Conservation (phyloP, 2,329 filamentous ascomycete genomes). For the Tolypocladium nubicola region DNA sequence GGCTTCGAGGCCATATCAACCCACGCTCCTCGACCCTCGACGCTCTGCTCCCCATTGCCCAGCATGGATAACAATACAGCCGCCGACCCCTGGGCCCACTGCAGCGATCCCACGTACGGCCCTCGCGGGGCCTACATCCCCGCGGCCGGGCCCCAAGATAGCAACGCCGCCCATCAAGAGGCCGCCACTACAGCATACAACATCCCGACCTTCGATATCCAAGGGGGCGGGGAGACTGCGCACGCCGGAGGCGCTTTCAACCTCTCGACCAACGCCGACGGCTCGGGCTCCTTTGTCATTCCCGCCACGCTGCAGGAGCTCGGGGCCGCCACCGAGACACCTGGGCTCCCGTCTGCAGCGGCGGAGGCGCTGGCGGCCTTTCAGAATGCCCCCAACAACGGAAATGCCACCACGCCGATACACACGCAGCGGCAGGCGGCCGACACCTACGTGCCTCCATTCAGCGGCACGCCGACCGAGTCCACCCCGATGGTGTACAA, state of each 20-base stretch:
- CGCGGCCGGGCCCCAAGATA: not conserved
- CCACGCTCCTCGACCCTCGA: not conserved
- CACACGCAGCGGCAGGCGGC: not conserved
- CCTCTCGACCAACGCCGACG: not conserved
- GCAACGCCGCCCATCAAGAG: not conserved
- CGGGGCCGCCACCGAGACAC: not conserved
- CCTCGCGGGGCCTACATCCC: not conserved
- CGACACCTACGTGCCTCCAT: not conserved
- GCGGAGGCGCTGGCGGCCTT: not conserved
- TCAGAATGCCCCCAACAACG: not conserved
- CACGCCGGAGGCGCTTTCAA: not conserved
- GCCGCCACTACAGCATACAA: not conserved
- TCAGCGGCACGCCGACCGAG: not conserved
- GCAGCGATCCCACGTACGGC: not conserved
- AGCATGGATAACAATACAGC: not conserved
- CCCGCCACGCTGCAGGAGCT: not conserved
- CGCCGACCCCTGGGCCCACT: not conserved
- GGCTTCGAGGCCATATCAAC: not conserved
- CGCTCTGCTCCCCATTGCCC: not conserved
- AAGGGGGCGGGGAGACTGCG: too few relatives aligned
- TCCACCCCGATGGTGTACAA: not conserved
- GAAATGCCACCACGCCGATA: not conserved
- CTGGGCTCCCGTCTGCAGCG: not conserved
- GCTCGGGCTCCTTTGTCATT: not conserved
- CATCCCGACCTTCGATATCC: not conserved